Conservation (phyloP, 1,284 basidiomycete species). For the Heterobasidion occidentale region DNA sequence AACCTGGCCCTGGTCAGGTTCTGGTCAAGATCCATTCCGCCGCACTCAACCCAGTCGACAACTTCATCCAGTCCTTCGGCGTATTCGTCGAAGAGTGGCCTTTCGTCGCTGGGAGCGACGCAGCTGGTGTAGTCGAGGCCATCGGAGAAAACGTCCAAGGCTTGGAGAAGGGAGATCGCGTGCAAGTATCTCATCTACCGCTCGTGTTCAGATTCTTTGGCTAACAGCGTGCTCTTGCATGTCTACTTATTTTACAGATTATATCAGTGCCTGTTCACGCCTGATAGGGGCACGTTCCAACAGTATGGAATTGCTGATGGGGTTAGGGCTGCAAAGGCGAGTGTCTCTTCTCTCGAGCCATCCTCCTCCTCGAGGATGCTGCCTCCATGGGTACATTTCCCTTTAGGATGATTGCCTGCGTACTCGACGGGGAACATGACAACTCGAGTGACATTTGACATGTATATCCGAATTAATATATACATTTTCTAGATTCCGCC, state of each 20-base stretch:
- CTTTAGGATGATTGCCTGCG: too few relatives aligned
- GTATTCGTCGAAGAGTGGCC: constrained; percentile 25
- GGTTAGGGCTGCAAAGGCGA: constrained; percentile 5
- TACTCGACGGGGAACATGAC: too few relatives aligned
- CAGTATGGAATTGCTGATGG: constrained; percentile 6
- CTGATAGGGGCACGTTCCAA: constrained; percentile 5
- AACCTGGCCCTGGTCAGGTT: constrained; percentile 20
- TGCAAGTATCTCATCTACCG: neutral
- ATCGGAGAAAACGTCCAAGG: constrained; percentile 27
- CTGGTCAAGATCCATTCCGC: constrained; percentile 26
- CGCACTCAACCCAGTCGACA: constrained; percentile 30
- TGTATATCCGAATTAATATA: too few relatives aligned
- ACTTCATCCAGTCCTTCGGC: constrained; percentile 28
- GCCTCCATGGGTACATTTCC: too few relatives aligned
- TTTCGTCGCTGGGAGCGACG: constrained; percentile 37
- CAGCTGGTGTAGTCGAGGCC: constrained; percentile 30
- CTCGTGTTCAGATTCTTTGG: neutral
- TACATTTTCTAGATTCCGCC: constrained; percentile 4
- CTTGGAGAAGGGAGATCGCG: constrained; percentile 2
- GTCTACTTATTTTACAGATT: neutral
- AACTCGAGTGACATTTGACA: too few relatives aligned
- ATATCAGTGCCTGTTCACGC: neutral
- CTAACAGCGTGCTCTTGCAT: too few relatives aligned
- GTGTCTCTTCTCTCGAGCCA: neutral
- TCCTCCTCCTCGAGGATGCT: too few relatives aligned